Conservation (phyloP, 345 rosid genomes). For the Heritiera littoralis region DNA sequence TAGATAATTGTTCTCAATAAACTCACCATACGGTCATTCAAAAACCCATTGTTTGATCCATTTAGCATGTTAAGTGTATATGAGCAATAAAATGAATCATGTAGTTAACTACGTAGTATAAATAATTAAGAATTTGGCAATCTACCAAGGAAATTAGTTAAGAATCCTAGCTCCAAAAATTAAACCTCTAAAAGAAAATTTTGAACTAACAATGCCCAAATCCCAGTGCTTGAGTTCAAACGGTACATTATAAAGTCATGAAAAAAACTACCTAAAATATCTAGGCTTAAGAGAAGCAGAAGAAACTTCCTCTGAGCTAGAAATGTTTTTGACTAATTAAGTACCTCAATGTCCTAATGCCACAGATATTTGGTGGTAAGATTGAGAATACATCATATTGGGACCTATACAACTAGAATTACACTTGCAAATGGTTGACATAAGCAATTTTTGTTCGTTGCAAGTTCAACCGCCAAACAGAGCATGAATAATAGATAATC, state of each 20-base stretch:
- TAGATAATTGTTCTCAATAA: not conserved
- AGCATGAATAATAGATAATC: not conserved
- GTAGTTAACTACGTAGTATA: not conserved
- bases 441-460: not conserved
- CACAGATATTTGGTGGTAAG: not conserved
- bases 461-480: constrained; percentile 1
- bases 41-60: not conserved
- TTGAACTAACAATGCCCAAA: not conserved
- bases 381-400: not conserved
- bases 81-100: not conserved
- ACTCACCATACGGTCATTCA: not conserved
- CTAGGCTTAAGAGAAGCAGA: not conserved
- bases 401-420: not conserved
- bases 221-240: not conserved
- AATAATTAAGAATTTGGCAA: not conserved
- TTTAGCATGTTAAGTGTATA: not conserved
- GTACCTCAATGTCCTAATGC: not conserved
- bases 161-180: not conserved
- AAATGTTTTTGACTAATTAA: not conserved
- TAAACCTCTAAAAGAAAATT: not conserved
- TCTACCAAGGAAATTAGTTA: not conserved
- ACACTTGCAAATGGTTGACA: not conserved
- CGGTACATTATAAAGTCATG: not conserved
- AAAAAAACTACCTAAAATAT: not conserved
- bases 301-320: not conserved